phyloP scores from a whole-genome alignment of 306 rosid species.

The Dryas alaskensis region DNA sequence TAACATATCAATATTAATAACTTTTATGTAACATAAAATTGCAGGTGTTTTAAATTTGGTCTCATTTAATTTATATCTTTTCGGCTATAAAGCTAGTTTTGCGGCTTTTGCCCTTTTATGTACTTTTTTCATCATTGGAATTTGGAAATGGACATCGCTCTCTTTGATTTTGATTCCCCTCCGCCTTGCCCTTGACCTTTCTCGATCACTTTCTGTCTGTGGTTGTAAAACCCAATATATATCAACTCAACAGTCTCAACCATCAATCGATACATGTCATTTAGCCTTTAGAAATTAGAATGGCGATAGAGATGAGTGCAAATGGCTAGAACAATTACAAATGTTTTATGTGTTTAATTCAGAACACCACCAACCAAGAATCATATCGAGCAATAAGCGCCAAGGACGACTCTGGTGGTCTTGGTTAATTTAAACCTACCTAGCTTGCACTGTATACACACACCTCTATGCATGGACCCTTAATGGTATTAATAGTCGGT shows the following conservation, averaged over 20 bases:
- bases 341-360: background rate
- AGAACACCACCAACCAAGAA: slow-evolving; percentile 4
- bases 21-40: background rate
- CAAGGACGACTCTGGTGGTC: slow-evolving; percentile 12
- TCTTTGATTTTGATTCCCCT: background rate
- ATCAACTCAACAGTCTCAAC: slow-evolving; percentile 15
- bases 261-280: background rate
- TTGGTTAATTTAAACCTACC: slow-evolving; percentile 4
- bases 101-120: background rate
- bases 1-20: too few relatives aligned
- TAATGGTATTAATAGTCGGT: too few relatives aligned
- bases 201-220: slow-evolving; percentile 6
- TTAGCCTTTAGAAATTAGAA: background rate
- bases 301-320: background rate
- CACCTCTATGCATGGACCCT: too few relatives aligned
- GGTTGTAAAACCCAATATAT: background rate
- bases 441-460: background rate
- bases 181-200: background rate
- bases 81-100: background rate
- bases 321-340: background rate
- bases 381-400: background rate
- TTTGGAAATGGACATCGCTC: slow-evolving; percentile 6
- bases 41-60: background rate
- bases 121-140: background rate
- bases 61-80: background rate